These are phyloP conservation scores for Fusarium secorum DNA, from an alignment of 2,329 filamentous ascomycete genomes.

Conservation along the genomic window DNA sequence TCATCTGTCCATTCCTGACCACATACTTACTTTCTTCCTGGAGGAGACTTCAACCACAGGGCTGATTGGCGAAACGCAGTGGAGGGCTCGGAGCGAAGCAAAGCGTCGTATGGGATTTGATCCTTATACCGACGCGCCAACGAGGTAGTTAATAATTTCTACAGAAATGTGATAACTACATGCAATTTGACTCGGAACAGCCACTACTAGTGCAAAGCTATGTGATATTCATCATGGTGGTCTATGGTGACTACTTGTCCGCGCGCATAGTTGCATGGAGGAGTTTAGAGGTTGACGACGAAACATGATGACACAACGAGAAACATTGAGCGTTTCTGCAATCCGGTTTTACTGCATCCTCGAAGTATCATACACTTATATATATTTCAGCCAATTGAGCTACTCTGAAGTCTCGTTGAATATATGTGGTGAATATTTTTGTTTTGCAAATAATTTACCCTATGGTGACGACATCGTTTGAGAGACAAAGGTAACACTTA, in stretches of 20 bases:
- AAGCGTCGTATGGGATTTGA: constrained; percentile 63
- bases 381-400: not conserved
- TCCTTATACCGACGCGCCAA: constrained; percentile 59
- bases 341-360: not conserved
- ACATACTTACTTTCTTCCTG: constrained; percentile 88
- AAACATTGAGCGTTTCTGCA: not conserved
- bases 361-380: too few species aligned
- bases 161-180: not conserved
- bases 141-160: constrained; percentile 26
- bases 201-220: not conserved
- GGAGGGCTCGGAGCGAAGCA: constrained; percentile 55
- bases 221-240: not conserved
- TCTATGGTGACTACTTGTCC: not conserved
- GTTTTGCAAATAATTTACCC: not conserved
- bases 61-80: constrained; percentile 55
- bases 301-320: not conserved
- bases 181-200: not conserved
- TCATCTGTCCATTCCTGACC: constrained; percentile 88
- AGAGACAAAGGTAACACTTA: not conserved
- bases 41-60: constrained; percentile 65
- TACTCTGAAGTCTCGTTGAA: not conserved
- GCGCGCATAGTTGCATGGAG: not conserved
- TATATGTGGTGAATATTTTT: not conserved
- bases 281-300: not conserved
- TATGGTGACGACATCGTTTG: constrained; percentile 29